These are phyloP conservation scores for Phlegmacium glaucopus DNA, from an alignment of 768 basidiomycete genomes.

Conservation along the genomic window DNA sequence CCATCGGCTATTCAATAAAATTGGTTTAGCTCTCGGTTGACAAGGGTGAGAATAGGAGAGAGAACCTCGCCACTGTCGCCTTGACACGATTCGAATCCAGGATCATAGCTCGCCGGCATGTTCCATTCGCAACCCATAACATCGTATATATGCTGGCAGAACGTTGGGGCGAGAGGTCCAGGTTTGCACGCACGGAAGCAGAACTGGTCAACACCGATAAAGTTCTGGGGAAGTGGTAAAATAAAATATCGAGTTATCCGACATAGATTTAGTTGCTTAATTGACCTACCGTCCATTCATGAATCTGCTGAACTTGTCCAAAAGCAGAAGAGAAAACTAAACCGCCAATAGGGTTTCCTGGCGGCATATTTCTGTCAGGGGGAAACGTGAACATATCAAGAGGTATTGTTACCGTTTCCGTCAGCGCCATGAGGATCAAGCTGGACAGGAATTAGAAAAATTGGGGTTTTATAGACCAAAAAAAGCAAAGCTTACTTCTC, in stretches of 20 bases:
- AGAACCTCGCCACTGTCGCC: constrained; percentile 46
- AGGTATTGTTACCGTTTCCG: constrained; percentile 38
- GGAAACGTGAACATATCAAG: neutral
- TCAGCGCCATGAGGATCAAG: constrained; percentile 69
- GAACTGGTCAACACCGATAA: constrained; percentile 56
- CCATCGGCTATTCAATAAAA: constrained; percentile 46
- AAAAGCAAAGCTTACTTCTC: constrained; percentile 20
- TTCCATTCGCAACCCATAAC: constrained; percentile 59
- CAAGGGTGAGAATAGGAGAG: neutral
- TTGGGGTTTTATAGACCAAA: neutral
- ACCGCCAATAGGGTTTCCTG: constrained; percentile 59
- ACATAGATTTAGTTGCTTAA: neutral
- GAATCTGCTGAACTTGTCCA: constrained; percentile 51
- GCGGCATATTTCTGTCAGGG: neutral
- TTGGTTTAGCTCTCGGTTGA: constrained; percentile 1
- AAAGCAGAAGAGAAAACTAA: constrained; percentile 76
- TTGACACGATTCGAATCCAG: constrained; percentile 49
- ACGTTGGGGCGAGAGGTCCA: constrained; percentile 40
- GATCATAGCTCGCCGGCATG: constrained; percentile 49
- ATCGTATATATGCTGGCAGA: constrained; percentile 63
- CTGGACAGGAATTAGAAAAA: constrained; percentile 22
- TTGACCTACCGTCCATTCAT: constrained; percentile 66
- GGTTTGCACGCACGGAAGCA: constrained; percentile 73
- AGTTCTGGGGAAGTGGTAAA: constrained; percentile 45
- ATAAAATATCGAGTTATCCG: neutral